Conservation (phyloP, 768 basidiomycete species). For the Amanita jacksonii region DNA sequence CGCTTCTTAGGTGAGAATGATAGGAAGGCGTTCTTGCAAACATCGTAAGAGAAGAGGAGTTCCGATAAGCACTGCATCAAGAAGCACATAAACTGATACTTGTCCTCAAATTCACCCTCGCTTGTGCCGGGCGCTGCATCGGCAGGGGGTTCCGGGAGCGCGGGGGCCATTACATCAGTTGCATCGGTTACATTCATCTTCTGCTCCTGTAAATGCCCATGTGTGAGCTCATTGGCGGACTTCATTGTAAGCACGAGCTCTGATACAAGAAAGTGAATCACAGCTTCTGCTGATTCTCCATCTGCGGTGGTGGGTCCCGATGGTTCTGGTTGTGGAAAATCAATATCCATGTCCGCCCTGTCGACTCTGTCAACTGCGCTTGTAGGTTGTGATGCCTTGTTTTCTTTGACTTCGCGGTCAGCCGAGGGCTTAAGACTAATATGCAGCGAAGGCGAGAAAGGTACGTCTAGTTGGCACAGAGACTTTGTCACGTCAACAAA, state of each 20-base stretch:
- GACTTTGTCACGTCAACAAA: conserved; percentile 71
- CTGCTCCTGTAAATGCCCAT: conserved; percentile 4
- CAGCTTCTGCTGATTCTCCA: conserved; percentile 43
- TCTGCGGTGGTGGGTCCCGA: conserved; percentile 15
- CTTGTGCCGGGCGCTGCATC: conserved; percentile 2
- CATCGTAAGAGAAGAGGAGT: conserved; percentile 84
- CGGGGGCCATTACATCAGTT: background rate
- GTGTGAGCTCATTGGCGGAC: conserved; percentile 18
- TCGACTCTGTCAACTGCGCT: conserved; percentile 15
- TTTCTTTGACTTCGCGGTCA: conserved; percentile 2
- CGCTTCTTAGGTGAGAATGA: conserved; percentile 68
- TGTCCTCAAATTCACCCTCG: conserved; percentile 23
- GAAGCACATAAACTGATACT: conserved; percentile 61
- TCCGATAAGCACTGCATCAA: conserved; percentile 90
- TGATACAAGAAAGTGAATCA: conserved; percentile 60
- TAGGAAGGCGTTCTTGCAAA: conserved; percentile 83
- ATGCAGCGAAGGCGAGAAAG: conserved; percentile 47
- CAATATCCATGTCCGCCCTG: conserved; percentile 13
- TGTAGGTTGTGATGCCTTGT: conserved; percentile 12
- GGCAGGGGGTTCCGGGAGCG: background rate
- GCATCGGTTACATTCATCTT: background rate
- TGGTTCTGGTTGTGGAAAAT: conserved; percentile 46
- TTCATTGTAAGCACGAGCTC: conserved; percentile 63
- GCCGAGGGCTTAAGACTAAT: conserved; percentile 39
- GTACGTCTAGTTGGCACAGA: conserved; percentile 63